Conservation (phyloP, 1,284 basidiomycete genomes). For the Gastroboletus turbinatus region DNA sequence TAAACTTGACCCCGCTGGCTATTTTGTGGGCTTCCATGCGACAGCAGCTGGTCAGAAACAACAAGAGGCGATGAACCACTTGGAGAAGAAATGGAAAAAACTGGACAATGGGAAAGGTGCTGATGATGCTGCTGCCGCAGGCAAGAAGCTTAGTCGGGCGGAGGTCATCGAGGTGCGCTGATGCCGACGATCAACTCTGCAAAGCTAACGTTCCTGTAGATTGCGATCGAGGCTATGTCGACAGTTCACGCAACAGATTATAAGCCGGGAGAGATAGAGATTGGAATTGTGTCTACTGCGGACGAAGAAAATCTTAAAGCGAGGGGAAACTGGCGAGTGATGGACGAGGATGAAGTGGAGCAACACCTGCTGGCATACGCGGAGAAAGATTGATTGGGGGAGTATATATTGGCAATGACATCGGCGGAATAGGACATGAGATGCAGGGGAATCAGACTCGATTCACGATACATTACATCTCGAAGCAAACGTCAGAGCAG, state of each 20-base stretch:
- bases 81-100: constrained; percentile 99
- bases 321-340: constrained; percentile 78
- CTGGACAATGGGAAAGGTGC: constrained; percentile 72
- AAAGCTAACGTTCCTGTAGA: constrained; percentile 44
- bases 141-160: constrained; percentile 59
- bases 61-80: constrained; percentile 96
- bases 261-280: constrained; percentile 88
- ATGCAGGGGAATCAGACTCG: not conserved
- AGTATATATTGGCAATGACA: constrained; percentile 3
- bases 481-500: constrained; percentile 35
- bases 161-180: constrained; percentile 80
- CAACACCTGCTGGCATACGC: constrained; percentile 86
- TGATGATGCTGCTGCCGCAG: constrained; percentile 72
- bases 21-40: constrained; percentile 98
- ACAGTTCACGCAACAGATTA: constrained; percentile 94
- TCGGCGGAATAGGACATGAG: not conserved
- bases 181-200: constrained; percentile 17
- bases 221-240: constrained; percentile 94
- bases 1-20: constrained; percentile 98
- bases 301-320: constrained; percentile 68
- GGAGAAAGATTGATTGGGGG: constrained; percentile 76
- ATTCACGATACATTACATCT: not conserved
- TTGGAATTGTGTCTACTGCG: constrained; percentile 75
- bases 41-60: constrained; percentile 97
- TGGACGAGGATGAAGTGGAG: constrained; percentile 84